Conservation (phyloP, 2,329 filamentous ascomycete species). For the Pseudogymnoascus sp. region DNA sequence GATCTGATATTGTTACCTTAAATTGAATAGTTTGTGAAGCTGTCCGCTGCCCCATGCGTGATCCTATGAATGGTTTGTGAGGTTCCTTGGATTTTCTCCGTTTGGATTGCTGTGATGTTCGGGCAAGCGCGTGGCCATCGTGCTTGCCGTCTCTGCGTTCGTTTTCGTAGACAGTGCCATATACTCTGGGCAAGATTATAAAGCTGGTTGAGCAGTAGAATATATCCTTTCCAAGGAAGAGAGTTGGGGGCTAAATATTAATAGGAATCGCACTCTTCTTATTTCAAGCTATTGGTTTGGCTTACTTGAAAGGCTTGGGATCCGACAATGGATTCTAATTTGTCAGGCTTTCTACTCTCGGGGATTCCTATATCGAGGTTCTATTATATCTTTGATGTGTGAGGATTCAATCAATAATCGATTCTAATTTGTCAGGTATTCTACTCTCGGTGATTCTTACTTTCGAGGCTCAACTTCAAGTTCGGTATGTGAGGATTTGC, state of each 20-base stretch:
- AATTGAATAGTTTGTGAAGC: constrained; percentile 7
- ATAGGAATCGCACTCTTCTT: not conserved
- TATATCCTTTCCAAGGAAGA: not conserved
- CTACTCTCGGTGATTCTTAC: not conserved
- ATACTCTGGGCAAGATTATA: not conserved
- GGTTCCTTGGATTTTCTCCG: not conserved
- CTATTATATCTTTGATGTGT: not conserved
- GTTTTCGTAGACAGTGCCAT: not conserved
- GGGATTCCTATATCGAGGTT: not conserved
- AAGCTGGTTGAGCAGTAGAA: not conserved
- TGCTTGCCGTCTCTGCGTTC: not conserved
- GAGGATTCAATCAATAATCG: not conserved
- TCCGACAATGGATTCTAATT: not conserved
- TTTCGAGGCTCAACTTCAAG: not conserved
- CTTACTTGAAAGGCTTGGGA: not conserved
- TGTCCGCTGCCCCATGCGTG: not conserved
- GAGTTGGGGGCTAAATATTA: not conserved
- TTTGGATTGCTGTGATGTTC: not conserved
- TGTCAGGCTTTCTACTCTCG: not conserved
- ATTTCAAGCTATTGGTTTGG: not conserved
- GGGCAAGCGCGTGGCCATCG: not conserved
- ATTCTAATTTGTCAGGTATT: not conserved
- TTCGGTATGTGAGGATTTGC: not conserved
- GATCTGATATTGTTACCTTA: constrained; percentile 7
- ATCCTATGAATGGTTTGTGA: not conserved